phyloP scores from a whole-genome alignment of 192 early-diverging fungal genomes.

The Entrophospora sp. region DNA sequence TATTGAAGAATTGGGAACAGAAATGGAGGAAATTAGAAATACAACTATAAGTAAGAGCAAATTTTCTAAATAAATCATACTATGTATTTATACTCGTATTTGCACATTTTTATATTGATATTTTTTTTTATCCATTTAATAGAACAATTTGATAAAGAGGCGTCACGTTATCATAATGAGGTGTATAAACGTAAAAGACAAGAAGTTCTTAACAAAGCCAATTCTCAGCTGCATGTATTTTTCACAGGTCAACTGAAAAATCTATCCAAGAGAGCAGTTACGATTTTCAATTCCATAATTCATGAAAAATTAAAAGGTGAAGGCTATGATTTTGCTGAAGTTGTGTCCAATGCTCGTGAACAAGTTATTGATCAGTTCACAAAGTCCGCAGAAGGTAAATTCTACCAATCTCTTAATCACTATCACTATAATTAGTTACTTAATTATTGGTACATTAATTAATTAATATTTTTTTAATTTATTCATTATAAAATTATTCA shows the following conservation, averaged over 20 bases:
- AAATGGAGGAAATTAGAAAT: constrained; percentile 46
- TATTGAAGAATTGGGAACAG: constrained; percentile 62
- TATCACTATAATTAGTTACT: not conserved
- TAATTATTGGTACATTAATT: too few species aligned
- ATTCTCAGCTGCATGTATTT: constrained; percentile 65
- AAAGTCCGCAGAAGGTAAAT: constrained; percentile 22
- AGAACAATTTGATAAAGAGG: constrained; percentile 81
- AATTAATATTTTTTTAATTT: not conserved
- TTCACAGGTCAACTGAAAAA: constrained; percentile 87
- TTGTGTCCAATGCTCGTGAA: constrained; percentile 28
- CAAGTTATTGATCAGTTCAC: constrained; percentile 23
- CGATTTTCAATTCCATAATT: constrained; percentile 53
- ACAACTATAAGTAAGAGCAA: constrained; percentile 42
- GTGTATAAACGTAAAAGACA: constrained; percentile 82
- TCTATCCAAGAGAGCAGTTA: constrained; percentile 62
- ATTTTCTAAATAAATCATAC: not conserved
- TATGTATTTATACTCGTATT: constrained; percentile 18
- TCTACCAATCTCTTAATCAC: constrained; percentile 35
- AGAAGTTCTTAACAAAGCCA: constrained; percentile 72
- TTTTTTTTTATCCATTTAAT: too few species aligned
- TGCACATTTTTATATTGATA: too few species aligned
- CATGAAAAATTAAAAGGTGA: constrained; percentile 46
- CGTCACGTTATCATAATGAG: constrained; percentile 77
- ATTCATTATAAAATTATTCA: constrained; percentile 26
- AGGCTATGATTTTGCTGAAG: constrained; percentile 54